A percentile compares a stretch with the other conserved stretches of the same genome.
Evolutionary conservation across 345 rosid species (phyloP).

Genomic region (Rubroshorea leprosula): DNA sequence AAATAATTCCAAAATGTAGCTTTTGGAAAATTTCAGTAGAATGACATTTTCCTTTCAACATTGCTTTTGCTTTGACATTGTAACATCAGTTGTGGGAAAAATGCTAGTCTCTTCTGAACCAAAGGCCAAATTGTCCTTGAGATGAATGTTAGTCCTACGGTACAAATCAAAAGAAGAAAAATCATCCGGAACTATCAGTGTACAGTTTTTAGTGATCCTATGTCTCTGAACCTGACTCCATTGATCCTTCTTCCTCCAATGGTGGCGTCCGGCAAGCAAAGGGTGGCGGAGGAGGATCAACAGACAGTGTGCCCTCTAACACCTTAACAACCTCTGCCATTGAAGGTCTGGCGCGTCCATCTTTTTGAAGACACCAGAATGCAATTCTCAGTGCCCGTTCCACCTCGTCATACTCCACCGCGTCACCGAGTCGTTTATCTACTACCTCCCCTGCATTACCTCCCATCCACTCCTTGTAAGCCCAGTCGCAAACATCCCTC

Average conservation of each 20-base stretch:
- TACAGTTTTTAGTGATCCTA: no score
- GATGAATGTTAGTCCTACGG: no score
- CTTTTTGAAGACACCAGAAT: slow-evolving; percentile 74
- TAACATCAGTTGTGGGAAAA: no score
- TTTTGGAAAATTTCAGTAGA: no score
- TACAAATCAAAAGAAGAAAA: no score
- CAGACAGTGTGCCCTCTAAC: slow-evolving; percentile 63
- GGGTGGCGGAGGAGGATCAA: slow-evolving; percentile 72
- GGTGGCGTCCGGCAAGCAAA: slow-evolving; percentile 29
- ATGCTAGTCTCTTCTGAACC: no score
- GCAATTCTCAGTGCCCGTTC: slow-evolving; percentile 59
- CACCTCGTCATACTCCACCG: slow-evolving; percentile 42
- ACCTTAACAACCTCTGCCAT: slow-evolving; percentile 81
- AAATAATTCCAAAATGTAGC: no score
- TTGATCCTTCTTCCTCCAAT: slow-evolving; percentile 26
- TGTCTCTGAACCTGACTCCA: slow-evolving; percentile 32
- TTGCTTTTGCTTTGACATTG: no score
- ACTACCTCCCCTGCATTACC: slow-evolving; percentile 41
- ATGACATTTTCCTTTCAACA: no score
- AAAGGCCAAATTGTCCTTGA: no score
- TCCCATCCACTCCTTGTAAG: slow-evolving; percentile 51
- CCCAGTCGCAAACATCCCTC: slow-evolving; percentile 33
- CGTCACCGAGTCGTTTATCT: slow-evolving; percentile 40
- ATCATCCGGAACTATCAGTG: no score
- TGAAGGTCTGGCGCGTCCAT: slow-evolving; percentile 64